Evolutionary conservation across 2,329 filamentous ascomycete species (phyloP), one percentile per base, ranked within the genome.

Genomic region (Myriosclerotinia curreyana): DNA sequence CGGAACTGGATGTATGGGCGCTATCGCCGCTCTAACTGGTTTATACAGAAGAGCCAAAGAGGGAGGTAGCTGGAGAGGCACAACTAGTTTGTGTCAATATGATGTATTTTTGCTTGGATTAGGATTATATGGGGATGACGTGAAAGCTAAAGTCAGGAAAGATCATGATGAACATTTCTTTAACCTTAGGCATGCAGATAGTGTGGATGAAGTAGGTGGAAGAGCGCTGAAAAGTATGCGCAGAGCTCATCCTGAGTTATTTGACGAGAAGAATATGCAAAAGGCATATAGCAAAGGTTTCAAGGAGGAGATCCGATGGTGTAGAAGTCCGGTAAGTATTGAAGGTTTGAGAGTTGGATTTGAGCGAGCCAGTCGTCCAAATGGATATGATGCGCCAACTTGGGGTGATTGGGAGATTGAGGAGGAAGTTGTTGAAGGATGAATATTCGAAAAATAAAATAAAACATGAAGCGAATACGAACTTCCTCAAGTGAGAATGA

Each of bases 1-100:
- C 70, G 87, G 87, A 48, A 90, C 88, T 0, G 88, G 88, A 38
- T 89, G 86, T 71, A 86, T 90, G 77, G 88, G 87, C 4, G 85
- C 86, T 52, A 86, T 89, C 68, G 85, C 87, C 4, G 87, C 87
- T 0, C 74, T 91, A 44, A 80, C 81, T 0, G 88, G 86, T 0
- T 78, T 91, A 11, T 86, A 85, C 70, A 81, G 82, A 69, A 81
- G 88, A 40, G 83, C 87, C 0, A 85, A 81, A 11, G 74, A 77
- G 15, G 88, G 88, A 22, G 88, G 88, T 1, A 88, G 85, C 0
- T 90, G 87, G 79, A 79, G 86, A 65, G 86, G 86, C 55, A 84
- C 82, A 60, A 84, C 82, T 0, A 87, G 85, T 1, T 77, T 90
- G 22, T 79, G 86, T 70, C 87, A 90, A 69, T 90, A 90, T 72